These are phyloP conservation scores for Pestalotiopsis sp. DNA, from an alignment of 2,329 filamentous ascomycete species.

Conservation along the genomic window DNA sequence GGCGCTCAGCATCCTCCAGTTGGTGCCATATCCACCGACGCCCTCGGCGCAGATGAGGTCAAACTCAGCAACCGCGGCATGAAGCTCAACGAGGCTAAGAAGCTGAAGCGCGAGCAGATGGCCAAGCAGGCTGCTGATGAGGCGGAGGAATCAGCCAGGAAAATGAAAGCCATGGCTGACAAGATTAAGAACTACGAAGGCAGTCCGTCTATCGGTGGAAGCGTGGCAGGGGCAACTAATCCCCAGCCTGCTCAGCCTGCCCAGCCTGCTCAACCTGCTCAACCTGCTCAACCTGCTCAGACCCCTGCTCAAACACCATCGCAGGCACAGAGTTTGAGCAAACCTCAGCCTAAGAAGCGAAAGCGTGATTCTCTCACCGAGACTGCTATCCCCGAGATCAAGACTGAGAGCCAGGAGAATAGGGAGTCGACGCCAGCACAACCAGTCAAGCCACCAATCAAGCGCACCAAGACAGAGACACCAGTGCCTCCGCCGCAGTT, in stretches of 20 bases:
- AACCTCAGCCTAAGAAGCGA: conserved; percentile 41
- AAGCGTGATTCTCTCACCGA: conserved; percentile 45
- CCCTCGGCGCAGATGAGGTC: conserved; percentile 61
- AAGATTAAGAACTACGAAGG: conserved; percentile 42
- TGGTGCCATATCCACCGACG: conserved; percentile 62
- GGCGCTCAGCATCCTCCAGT: conserved; percentile 57
- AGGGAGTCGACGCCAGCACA: conserved; percentile 29
- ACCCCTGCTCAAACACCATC: conserved; percentile 14
- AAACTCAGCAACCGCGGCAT: conserved; percentile 73
- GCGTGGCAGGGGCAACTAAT: conserved; percentile 24
- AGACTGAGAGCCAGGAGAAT: conserved; percentile 28
- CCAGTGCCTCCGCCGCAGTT: conserved; percentile 51
- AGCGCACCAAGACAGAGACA: conserved; percentile 60
- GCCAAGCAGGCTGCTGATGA: conserved; percentile 65
- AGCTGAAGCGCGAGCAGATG: conserved; percentile 68
- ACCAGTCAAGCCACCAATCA: conserved; percentile 41
- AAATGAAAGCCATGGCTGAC: conserved; percentile 51
- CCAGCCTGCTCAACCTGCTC: conserved; percentile 7
- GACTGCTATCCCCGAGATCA: conserved; percentile 30
- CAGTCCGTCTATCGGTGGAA: conserved; percentile 34
- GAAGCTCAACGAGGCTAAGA: conserved; percentile 79
- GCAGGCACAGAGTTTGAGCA: conserved; percentile 28
- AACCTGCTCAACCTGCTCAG: neutral
- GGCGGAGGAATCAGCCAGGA: conserved; percentile 59
- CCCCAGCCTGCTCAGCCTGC: conserved; percentile 12